These are phyloP conservation scores for Fusarium sarcochroum DNA, from an alignment of 2,329 filamentous ascomycete species.

Conservation along the genomic window DNA sequence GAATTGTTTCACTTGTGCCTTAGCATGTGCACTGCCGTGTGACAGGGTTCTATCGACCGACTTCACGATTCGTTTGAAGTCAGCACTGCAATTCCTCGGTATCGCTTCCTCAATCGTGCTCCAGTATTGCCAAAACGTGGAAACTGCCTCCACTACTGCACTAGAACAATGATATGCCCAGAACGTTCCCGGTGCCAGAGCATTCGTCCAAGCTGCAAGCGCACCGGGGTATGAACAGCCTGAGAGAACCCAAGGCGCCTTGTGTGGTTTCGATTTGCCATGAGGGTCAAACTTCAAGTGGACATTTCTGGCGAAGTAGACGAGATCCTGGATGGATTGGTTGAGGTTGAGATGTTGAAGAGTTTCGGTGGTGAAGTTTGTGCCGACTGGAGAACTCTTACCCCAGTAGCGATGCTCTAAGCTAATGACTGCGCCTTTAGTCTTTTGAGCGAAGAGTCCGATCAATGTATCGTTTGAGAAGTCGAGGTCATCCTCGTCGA, in stretches of 20 bases:
- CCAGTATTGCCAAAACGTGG: no score
- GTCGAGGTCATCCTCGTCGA: slow-evolving; percentile 69
- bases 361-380: slow-evolving; percentile 72
- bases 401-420: slow-evolving; percentile 90
- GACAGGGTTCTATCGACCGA: slow-evolving; percentile 64
- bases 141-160: no score
- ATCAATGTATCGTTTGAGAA: slow-evolving; percentile 80
- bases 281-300: no score
- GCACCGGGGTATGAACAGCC: no score
- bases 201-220: no score
- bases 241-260: no score
- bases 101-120: slow-evolving; percentile 3
- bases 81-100: slow-evolving; percentile 75
- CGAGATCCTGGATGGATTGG: slow-evolving; percentile 81
- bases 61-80: slow-evolving; percentile 68
- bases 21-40: slow-evolving; percentile 49
- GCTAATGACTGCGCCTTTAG: slow-evolving; percentile 79
- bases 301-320: slow-evolving; percentile 68
- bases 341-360: slow-evolving; percentile 84
- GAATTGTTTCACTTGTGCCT: slow-evolving; percentile 57
- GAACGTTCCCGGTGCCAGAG: no score
- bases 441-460: slow-evolving; percentile 74
- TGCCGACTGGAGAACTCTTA: slow-evolving; percentile 73
- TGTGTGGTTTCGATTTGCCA: no score
- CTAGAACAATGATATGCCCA: no score